phyloP scores from a whole-genome alignment of 1,284 basidiomycete species.

The Irpex lacteus region DNA sequence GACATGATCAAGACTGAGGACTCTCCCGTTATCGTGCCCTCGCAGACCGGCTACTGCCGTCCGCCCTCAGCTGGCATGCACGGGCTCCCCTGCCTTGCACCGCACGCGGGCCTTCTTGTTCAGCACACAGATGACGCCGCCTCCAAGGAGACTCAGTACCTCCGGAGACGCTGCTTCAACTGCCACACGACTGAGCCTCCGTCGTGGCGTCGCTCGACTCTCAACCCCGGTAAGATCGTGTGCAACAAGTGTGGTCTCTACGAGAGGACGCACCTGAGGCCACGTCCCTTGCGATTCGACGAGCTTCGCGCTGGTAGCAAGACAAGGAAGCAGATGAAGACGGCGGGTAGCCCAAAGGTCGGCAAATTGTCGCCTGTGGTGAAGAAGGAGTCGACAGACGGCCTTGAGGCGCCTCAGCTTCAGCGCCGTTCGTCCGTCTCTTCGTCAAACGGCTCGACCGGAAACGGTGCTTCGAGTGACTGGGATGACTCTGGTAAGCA shows the following conservation, averaged over 20 bases:
- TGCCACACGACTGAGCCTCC: constrained; percentile 86
- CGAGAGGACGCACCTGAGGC: constrained; percentile 78
- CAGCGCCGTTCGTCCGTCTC: constrained; percentile 61
- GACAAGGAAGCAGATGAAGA: constrained; percentile 60
- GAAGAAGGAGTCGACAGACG: constrained; percentile 64
- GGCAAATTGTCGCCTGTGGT: constrained; percentile 40
- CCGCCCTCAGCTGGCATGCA: constrained; percentile 33
- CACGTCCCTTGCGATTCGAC: constrained; percentile 78
- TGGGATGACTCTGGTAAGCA: constrained; percentile 40
- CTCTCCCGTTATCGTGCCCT: constrained; percentile 56
- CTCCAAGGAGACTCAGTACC: constrained; percentile 82
- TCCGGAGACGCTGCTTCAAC: constrained; percentile 81
- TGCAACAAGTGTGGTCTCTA: constrained; percentile 89
- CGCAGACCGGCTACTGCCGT: constrained; percentile 46
- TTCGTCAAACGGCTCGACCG: constrained; percentile 61
- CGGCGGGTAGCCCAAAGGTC: constrained; percentile 35
- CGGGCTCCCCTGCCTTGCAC: constrained; percentile 45
- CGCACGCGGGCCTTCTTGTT: constrained; percentile 60
- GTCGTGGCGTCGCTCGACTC: constrained; percentile 78
- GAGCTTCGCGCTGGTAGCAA: constrained; percentile 80
- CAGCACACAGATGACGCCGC: constrained; percentile 86
- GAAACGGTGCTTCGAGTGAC: constrained; percentile 34
- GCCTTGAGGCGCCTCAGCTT: constrained; percentile 33
- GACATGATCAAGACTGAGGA: constrained; percentile 66
- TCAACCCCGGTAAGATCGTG: constrained; percentile 85